Percentiles rank a stretch among this genome's conserved stretches.
Evolutionary conservation across 2,329 filamentous ascomycete species (phyloP).

Genomic region (Scedosporium minutisporum): DNA sequence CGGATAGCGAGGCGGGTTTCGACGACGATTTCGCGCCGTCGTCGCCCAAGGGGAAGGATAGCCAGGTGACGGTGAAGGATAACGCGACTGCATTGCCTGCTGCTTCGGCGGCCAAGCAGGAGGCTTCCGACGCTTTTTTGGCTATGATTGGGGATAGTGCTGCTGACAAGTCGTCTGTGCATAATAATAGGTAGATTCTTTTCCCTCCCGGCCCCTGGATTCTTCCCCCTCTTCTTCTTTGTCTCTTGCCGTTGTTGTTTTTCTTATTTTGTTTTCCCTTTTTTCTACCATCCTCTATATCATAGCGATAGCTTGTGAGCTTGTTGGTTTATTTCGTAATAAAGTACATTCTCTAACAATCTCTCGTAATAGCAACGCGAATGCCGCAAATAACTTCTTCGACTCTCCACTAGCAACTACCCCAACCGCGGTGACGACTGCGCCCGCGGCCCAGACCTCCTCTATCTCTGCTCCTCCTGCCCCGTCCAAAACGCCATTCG

Average conservation of each 20-base stretch:
- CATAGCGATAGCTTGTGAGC: neutral
- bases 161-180: constrained; percentile 5
- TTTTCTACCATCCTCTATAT: neutral
- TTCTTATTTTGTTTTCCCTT: neutral
- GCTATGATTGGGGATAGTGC: neutral
- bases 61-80: constrained; percentile 10
- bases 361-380: neutral
- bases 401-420: constrained; percentile 11
- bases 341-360: neutral
- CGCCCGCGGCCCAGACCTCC: constrained; percentile 15
- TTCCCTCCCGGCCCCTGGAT: neutral
- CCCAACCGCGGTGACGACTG: constrained; percentile 19
- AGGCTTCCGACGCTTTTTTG: neutral
- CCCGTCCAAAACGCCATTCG: constrained; percentile 46
- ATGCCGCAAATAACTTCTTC: constrained; percentile 2
- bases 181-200: neutral
- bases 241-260: neutral
- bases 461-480: constrained; percentile 15
- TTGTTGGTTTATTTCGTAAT: neutral
- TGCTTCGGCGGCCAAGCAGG: constrained; percentile 18
- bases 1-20: constrained; percentile 74
- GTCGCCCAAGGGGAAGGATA: constrained; percentile 28
- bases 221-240: neutral
- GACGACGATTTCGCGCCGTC: constrained; percentile 83
- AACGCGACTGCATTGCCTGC: constrained; percentile 14